A percentile compares a stretch with the other conserved stretches of the same genome.
Conservation (phyloP, 768 basidiomycete species). For the Suillus tomentosus region DNA sequence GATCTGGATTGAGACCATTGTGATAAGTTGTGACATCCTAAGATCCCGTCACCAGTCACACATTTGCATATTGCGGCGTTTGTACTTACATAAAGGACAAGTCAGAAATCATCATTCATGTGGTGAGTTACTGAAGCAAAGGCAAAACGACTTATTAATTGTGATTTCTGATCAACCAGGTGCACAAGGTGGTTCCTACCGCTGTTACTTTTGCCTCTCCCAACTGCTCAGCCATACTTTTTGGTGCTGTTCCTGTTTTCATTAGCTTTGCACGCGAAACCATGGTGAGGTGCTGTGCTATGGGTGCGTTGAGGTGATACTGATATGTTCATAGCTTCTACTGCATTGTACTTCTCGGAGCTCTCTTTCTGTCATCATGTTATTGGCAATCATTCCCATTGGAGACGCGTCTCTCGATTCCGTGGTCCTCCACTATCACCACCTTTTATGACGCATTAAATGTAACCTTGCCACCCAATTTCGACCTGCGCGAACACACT, state of each 20-base stretch:
- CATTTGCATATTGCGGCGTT: not conserved
- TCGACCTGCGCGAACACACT: constrained; percentile 39
- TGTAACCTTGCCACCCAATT: constrained; percentile 43
- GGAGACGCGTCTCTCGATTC: constrained; percentile 58
- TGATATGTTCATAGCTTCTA: constrained; percentile 61
- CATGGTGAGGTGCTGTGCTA: constrained; percentile 58
- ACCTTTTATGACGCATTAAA: constrained; percentile 71
- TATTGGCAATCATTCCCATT: constrained; percentile 85
- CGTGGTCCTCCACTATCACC: constrained; percentile 71
- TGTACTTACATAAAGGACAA: not conserved
- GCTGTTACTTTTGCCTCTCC: constrained; percentile 71
- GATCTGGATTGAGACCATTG: not conserved
- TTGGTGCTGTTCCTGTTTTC: constrained; percentile 76
- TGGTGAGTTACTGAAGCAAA: constrained; percentile 47
- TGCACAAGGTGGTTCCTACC: constrained; percentile 89
- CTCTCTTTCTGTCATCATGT: constrained; percentile 85
- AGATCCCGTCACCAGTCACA: not conserved
- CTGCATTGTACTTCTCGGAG: constrained; percentile 78
- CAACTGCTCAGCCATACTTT: constrained; percentile 80
- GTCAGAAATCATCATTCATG: constrained; percentile 44
- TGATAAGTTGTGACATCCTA: not conserved
- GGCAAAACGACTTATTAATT: not conserved
- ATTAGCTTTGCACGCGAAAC: constrained; percentile 77
- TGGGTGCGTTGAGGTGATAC: constrained; percentile 1
- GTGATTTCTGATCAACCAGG: constrained; percentile 42